A percentile compares a stretch with the other conserved stretches of the same genome.
Conservation (phyloP, 148 eudicot genomes). For the Polygonum maritimum region DNA sequence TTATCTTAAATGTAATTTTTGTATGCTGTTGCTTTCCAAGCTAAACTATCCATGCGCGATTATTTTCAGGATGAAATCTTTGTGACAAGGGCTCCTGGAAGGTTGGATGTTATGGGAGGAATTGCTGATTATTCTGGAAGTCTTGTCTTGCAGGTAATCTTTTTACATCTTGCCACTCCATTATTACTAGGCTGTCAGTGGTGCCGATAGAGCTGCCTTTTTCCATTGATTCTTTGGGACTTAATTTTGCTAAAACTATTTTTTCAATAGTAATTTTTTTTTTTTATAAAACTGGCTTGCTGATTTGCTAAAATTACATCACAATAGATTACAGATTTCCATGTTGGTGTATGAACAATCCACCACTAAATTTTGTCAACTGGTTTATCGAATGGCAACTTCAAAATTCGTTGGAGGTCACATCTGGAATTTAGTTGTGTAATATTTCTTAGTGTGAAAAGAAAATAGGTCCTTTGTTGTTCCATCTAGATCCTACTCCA, state of each 20-base stretch:
- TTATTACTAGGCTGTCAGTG: background rate
- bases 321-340: background rate
- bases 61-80: constrained; percentile 67
- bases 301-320: background rate
- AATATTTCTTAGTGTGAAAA: background rate
- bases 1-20: background rate
- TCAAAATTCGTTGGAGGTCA: background rate
- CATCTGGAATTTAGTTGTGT: background rate
- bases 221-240: background rate
- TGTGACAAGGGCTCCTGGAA: constrained; percentile 98
- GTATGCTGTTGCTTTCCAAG: background rate
- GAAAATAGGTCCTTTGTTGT: background rate
- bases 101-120: constrained; percentile 98
- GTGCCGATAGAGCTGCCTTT: background rate
- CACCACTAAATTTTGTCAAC: background rate
- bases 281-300: no score
- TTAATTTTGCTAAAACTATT: background rate
- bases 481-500: background rate
- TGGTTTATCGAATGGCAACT: background rate
- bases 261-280: no score
- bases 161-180: constrained; percentile 2
- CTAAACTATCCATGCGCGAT: background rate
- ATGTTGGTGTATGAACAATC: background rate
- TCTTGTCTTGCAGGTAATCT: constrained; percentile 86
- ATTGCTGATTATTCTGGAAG: constrained; percentile 98